Conservation (phyloP, 2,329 filamentous ascomycete genomes). For the Amylocarpus encephaloides region DNA sequence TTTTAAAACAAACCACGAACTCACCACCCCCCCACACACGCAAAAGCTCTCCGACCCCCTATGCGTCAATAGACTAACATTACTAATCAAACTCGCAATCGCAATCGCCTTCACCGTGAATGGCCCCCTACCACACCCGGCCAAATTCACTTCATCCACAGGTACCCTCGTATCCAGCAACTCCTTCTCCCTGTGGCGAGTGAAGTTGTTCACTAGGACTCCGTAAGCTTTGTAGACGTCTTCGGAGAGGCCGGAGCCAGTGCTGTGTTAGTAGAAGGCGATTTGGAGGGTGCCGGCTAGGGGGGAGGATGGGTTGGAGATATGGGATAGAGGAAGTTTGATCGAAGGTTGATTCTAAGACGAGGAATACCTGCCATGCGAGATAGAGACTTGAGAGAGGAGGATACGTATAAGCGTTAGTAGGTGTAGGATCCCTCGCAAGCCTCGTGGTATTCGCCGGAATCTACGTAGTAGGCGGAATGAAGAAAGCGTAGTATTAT, state of each 20-base stretch:
- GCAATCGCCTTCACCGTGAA: slow-evolving; percentile 36
- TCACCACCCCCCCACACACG: slow-evolving; percentile 33
- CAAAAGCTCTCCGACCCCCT: slow-evolving; percentile 38
- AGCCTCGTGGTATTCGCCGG: slow-evolving; percentile 55
- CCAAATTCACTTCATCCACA: slow-evolving; percentile 33
- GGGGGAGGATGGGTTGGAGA: too few species aligned
- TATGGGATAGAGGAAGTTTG: too few species aligned
- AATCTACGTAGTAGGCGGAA: slow-evolving; percentile 23
- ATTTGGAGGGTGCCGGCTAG: slow-evolving; percentile 44
- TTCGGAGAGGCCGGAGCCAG: slow-evolving; percentile 47
- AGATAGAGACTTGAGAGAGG: too few species aligned
- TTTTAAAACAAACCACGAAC: too few species aligned
- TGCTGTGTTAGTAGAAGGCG: slow-evolving; percentile 54
- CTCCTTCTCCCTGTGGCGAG: slow-evolving; percentile 20
- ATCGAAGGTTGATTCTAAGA: too few species aligned
- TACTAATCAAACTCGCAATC: slow-evolving; percentile 31
- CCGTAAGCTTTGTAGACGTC: slow-evolving; percentile 43
- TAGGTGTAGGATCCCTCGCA: slow-evolving; percentile 47
- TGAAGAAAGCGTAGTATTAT: slow-evolving; percentile 8
- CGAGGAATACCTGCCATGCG: too few species aligned
- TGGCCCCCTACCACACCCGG: slow-evolving; percentile 37
- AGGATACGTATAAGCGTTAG: slow-evolving; percentile 35
- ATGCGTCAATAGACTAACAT: slow-evolving; percentile 38
- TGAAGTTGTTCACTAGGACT: slow-evolving; percentile 41
- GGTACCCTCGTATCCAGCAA: slow-evolving; percentile 13